Evolutionary conservation across 306 rosid species (phyloP).

Genomic region (Corylus heterophylla): DNA sequence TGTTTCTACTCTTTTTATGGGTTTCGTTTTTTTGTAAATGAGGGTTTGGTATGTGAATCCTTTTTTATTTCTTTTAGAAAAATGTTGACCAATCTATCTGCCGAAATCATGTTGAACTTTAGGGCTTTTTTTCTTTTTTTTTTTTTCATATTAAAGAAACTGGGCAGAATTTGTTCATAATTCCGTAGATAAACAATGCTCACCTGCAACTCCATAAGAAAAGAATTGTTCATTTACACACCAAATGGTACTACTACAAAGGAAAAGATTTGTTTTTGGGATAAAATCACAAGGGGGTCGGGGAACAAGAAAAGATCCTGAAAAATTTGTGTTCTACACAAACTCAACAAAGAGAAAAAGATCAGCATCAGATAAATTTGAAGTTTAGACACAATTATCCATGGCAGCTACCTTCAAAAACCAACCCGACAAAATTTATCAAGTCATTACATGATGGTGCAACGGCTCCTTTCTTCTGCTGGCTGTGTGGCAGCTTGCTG

Average conservation of each 20-base stretch:
- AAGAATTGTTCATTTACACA: constrained; percentile 29
- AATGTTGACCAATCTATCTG: too few species aligned
- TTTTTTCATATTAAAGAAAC: neutral
- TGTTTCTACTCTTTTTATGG: too few species aligned
- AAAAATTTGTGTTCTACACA: constrained; percentile 40
- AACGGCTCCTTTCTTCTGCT: constrained; percentile 86
- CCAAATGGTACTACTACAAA: constrained; percentile 28
- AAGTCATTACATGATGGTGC: constrained; percentile 74
- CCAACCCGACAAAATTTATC: constrained; percentile 23
- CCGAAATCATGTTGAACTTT: too few species aligned
- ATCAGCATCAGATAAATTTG: constrained; percentile 14
- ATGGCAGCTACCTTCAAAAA: constrained; percentile 24
- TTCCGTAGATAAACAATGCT: constrained; percentile 2
- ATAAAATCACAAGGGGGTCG: constrained; percentile 4
- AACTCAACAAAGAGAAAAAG: constrained; percentile 36
- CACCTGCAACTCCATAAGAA: neutral
- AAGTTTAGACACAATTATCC: constrained; percentile 17
- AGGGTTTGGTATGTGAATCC: too few species aligned
- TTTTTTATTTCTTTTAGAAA: too few species aligned
- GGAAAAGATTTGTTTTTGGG: neutral
- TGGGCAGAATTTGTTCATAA: neutral
- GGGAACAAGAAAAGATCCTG: constrained; percentile 25
- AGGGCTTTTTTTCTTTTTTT: too few species aligned
- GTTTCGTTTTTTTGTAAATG: too few species aligned
- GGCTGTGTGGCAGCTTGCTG: constrained; percentile 79